A percentile compares a stretch with the other conserved stretches of the same genome.
Conservation (phyloP, 2,329 filamentous ascomycete genomes). For the Aspergillus chevalieri region DNA sequence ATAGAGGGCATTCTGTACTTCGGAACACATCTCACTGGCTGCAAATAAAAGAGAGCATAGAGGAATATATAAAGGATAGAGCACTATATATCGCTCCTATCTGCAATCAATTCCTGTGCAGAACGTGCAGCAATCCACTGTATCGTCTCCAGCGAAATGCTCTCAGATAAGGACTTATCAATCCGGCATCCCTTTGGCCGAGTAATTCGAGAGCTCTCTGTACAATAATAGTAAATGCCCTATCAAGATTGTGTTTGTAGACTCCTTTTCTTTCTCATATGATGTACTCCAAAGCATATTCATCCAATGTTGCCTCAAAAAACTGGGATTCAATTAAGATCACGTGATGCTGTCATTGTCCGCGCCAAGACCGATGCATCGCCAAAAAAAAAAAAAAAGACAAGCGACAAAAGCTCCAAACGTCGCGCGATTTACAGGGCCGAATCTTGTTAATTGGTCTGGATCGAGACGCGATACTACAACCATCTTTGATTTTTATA, state of each 20-base stretch:
- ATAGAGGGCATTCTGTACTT: not conserved
- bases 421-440: not conserved
- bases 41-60: too few relatives aligned
- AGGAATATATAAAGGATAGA: not conserved
- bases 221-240: not conserved
- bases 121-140: not conserved
- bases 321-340: not conserved
- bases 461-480: not conserved
- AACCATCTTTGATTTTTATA: not conserved
- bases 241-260: not conserved
- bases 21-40: too few relatives aligned
- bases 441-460: too few relatives aligned
- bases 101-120: not conserved
- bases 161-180: not conserved
- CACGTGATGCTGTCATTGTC: not conserved
- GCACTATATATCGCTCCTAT: not conserved
- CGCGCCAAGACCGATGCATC: not conserved
- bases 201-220: not conserved
- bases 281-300: not conserved
- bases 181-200: not conserved
- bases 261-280: not conserved
- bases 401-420: not conserved
- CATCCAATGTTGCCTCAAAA: not conserved
- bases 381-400: conserved; percentile 1
- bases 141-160: not conserved